Evolutionary conservation across 139 green algal species (phyloP).

Genomic region (Picochlorum sp.): DNA sequence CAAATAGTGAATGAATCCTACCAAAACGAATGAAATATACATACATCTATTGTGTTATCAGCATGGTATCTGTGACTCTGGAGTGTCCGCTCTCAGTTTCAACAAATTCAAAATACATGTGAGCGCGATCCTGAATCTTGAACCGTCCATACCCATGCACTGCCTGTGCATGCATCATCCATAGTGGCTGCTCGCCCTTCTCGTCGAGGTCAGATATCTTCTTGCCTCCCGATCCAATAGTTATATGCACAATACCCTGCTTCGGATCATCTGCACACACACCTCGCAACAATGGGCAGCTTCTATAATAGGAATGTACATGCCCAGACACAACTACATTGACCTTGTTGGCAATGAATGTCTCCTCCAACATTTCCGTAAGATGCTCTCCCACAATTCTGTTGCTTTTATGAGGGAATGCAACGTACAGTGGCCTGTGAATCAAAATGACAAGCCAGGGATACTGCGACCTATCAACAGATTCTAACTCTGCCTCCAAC

Average conservation of each 20-base stretch:
- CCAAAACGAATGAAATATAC: too few species aligned
- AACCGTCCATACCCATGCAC: not conserved
- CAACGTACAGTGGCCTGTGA: slow-evolving; percentile 61
- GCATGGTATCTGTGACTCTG: not conserved
- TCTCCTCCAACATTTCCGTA: slow-evolving; percentile 14
- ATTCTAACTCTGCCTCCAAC: slow-evolving; percentile 33
- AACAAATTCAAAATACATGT: not conserved
- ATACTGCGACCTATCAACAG: slow-evolving; percentile 39
- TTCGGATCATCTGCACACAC: not conserved
- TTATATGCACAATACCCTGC: not conserved
- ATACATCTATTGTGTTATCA: too few species aligned
- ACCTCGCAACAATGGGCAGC: slow-evolving; percentile 25
- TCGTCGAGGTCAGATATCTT: not conserved
- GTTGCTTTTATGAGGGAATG: slow-evolving; percentile 21
- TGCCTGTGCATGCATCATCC: not conserved
- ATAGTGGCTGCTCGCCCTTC: not conserved
- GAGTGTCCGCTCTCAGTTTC: not conserved
- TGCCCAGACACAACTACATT: slow-evolving; percentile 56
- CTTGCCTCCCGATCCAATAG: not conserved
- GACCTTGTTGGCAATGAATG: slow-evolving; percentile 27
- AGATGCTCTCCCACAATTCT: slow-evolving; percentile 17
- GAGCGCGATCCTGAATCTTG: not conserved
- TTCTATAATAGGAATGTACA: slow-evolving; percentile 66
- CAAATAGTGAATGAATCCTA: too few species aligned
- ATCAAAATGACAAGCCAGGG: slow-evolving; percentile 65